Base-by-base conservation (phyloP, 2,329 filamentous ascomycete species). In the Cryphonectria radicalis region DNA sequence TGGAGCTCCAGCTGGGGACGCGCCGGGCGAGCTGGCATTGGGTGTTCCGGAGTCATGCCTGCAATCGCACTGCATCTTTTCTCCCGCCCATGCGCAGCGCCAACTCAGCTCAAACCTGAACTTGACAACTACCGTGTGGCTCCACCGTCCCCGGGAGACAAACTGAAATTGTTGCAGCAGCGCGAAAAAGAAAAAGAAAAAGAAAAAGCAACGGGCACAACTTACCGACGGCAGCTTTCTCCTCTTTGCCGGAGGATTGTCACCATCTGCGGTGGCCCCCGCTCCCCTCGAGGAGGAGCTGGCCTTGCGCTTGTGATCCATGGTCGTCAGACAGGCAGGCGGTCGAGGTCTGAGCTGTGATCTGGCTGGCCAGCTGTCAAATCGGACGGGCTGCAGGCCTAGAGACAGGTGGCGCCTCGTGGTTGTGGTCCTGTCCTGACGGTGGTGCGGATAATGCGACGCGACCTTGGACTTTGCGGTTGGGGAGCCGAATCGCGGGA, bases 231-330 rank as follows among this genome's bases (percentile, higher is more conserved):
- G 83, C 76, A 81, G 81, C 78, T 83, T 89, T 79, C 85, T 85
- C 76, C 87, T 84, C 82, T 90, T 90, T 8, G 84, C 81, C 69
- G 84, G 84, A 77, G 87, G 85, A 76, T 89, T 86, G 68, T 85
- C 84, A 70, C 80, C 79, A 71, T 88, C 86, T 63, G 80, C 71
- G 59, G 22, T 80, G 66, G 78, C 73, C 70, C 82, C 81, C 71
- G 80, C 78, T 73, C 84, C 83, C 76, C 84, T 85, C 66, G 78
- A 77, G 75, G 79, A 78, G 73, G 79, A 78, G 73, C 79, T 79
- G 53, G 85, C 85, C 77, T 89, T 89, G 75, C 87, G 85, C 81
- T 89, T 89, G 78, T 82, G 83, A 74, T 89, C 87, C 87, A 89
- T 89, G 63, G 74, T 79, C 74, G 74, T 55, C 66, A 65, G 63